Percentiles rank a stretch among this genome's conserved stretches.
phyloP scores from a whole-genome alignment of 106 monocot species.

The Allium sativum region DNA sequence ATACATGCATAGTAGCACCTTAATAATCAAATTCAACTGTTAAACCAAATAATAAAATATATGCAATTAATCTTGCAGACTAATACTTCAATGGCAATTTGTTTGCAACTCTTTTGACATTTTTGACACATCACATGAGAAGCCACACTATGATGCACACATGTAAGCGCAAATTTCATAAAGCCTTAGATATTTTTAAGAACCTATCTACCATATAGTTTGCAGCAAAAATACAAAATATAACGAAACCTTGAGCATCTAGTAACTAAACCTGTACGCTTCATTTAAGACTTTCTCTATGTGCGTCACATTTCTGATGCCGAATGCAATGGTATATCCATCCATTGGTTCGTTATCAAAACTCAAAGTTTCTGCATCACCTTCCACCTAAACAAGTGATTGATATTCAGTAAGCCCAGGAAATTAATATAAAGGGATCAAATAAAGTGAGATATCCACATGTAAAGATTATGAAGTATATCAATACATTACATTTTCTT shows the following conservation, averaged over 20 bases:
- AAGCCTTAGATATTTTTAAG: too few species aligned
- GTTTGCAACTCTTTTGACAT: neutral
- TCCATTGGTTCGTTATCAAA: conserved; percentile 83
- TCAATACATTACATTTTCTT: neutral
- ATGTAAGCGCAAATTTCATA: too few species aligned
- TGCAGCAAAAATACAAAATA: too few species aligned
- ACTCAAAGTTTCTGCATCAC: conserved; percentile 90
- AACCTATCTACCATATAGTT: too few species aligned
- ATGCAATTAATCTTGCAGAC: neutral
- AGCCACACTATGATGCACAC: neutral
- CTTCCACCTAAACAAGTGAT: conserved; percentile 65
- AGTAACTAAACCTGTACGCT: conserved; percentile 48
- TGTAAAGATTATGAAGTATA: neutral
- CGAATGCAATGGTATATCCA: conserved; percentile 97
- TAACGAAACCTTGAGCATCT: too few species aligned
- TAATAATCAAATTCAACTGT: conserved; percentile 5
- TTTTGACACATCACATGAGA: conserved; percentile 1
- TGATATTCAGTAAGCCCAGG: conserved; percentile 41
- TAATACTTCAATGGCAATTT: neutral
- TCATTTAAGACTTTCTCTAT: conserved; percentile 81
- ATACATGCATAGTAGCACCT: too few species aligned
- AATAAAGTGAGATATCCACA: neutral
- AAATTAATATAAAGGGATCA: neutral
- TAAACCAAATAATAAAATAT: neutral
- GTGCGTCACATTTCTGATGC: conserved; percentile 96